Evolutionary conservation across 1,284 basidiomycete genomes (phyloP), one percentile per base, ranked within the genome.

Genomic region (Trametes hirsuta): DNA sequence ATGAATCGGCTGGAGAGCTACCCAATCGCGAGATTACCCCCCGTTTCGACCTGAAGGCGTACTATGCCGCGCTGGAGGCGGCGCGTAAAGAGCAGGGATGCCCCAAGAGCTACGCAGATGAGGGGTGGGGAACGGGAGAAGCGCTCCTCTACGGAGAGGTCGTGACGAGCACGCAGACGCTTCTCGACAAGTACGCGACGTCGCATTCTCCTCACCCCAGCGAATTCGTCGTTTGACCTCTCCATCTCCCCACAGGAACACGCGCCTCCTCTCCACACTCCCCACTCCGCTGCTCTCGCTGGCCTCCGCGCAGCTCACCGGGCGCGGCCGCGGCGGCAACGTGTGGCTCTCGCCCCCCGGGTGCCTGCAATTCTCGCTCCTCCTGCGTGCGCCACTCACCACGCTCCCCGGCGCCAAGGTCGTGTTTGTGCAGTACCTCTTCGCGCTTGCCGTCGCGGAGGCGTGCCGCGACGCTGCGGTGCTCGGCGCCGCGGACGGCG

Each of bases 341-440:
- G 79, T 88, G 35, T 99, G 97, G 97, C 85, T 99, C 51, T 98
- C 96, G 0, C 95, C 96, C 0, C 76, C 85, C 0, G 96, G 96
- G 1, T 97, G 94, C 71, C 84, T 98, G 21, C 89, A 91, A 63
- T 93, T 96, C 73, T 96, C 95, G 6, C 72, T 97, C 36, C 82
- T 92, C 30, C 79, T 96, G 14, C 87, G 89, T 8, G 73, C 92
- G 1, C 73, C 83, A 1, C 74, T 86, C 0, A 69, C 81, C 0
- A 66, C 73, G 0, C 76, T 94, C 57, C 86, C 87, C 4, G 80
- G 87, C 3, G 79, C 81, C 36, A 88, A 87, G 59, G 82, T 98
- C 44, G 94, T 98, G 14, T 97, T 99, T 70, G 78, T 97, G n/a
- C 97, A 99, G 71, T 99, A 99, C 72, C 83, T 99, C 0, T 91